Evolutionary conservation across 805 yeast genomes (phyloP), one percentile per base, ranked within the genome.

Genomic region (Candida coleopterorum): DNA sequence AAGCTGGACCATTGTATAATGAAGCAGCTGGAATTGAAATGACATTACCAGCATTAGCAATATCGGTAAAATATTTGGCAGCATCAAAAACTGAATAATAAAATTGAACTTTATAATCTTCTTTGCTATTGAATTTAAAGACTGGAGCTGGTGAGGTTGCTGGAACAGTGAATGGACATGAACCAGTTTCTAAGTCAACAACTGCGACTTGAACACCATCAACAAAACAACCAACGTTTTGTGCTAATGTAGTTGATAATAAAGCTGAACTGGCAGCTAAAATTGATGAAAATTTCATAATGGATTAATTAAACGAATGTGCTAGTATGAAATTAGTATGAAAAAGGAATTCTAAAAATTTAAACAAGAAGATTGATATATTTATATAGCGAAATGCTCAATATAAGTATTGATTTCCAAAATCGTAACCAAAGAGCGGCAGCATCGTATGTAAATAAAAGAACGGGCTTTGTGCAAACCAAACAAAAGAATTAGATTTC

Each of bases 131-230:
- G 49, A 47, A 63, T 25, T 47, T 46, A 46, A 60, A 63, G 42
- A 49, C 49, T 17, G 29, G 32, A 25, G 39, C 40, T 27, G 67
- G 62, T 32, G 43, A 55, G 20, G 33, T 6, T 2, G 45, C 34
- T 40, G 68, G 68, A 34, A 65, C 42, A 16, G 57, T 42, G 60
- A 64, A 64, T 31, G 62, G 56, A 53, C 72, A 65, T 6, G 38
- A 39, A 40, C 68, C 72, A 29, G 70, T 56, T 38, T 56, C 70
- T 44, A 56, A 56, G 51, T 62, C 69, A 25, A 65, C 72, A 27
- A 53, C 52, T 17, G 63, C 60, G 28, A 52, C 55, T 26, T 50
- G 38, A 21, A 24, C 50, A 43, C 68, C 70, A 44, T 58, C 46
- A 29, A 62, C 62, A 29, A 53, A 45, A 52, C 72, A 65, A 24